Evolutionary conservation across 192 early-diverging fungal genomes (phyloP).

Genomic region (Coemansia sp.): DNA sequence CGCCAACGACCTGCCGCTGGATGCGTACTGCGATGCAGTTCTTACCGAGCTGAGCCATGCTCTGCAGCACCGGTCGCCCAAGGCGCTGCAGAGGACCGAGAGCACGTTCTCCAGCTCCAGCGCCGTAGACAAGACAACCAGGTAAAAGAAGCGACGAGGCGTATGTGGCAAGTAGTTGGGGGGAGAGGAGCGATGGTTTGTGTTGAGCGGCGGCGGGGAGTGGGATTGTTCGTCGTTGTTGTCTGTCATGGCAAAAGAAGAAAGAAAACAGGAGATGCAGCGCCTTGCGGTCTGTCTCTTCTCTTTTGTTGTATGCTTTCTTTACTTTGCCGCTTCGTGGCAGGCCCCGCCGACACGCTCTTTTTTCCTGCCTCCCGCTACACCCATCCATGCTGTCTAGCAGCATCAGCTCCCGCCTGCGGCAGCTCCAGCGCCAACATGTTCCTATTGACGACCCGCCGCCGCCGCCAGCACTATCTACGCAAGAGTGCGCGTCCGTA

Average conservation of each 20-base stretch:
- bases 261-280: background rate
- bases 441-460: conserved; percentile 3
- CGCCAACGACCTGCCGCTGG: conserved; percentile 67
- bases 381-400: conserved; percentile 25
- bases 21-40: conserved; percentile 56
- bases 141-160: background rate
- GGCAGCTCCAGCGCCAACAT: conserved; percentile 31
- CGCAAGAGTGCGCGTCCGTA: conserved; percentile 5
- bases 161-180: background rate
- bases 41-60: conserved; percentile 43
- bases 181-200: background rate
- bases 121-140: conserved; percentile 2
- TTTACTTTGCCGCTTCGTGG: conserved; percentile 3
- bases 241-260: background rate
- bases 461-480: background rate
- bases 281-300: background rate
- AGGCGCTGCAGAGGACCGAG: conserved; percentile 18
- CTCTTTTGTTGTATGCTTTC: conserved; percentile 2
- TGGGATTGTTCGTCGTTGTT: background rate
- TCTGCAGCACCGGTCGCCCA: conserved; percentile 27
- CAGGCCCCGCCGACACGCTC: conserved; percentile 1
- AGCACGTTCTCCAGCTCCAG: conserved; percentile 17
- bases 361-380: background rate
- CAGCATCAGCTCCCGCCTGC: conserved; percentile 38
- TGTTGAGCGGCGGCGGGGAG: background rate